phyloP scores from a whole-genome alignment of 352 stramenopile genomes.

The Phytophthora macrochlamydospora region DNA sequence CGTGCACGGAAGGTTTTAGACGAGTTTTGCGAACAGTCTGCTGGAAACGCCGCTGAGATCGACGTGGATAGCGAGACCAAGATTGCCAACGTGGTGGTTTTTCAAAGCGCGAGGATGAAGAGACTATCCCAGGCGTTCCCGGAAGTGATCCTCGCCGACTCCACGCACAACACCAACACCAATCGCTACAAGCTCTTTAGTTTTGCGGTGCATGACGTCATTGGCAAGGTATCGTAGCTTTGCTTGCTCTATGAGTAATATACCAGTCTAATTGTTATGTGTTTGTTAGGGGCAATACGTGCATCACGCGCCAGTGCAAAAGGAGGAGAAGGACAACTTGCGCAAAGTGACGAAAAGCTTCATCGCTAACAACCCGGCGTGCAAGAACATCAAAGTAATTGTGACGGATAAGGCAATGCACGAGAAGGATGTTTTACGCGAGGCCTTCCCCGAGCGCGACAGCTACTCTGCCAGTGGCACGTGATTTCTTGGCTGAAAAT shows the following conservation, averaged over 20 bases:
- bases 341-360: no score
- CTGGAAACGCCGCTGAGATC: neutral
- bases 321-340: no score
- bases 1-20: neutral
- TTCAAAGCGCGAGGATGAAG: conserved; percentile 1
- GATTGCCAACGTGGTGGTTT: neutral
- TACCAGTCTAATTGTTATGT: no score
- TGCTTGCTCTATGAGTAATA: neutral
- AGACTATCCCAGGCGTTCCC: conserved; percentile 2
- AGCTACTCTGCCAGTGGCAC: no score
- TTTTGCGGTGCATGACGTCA: conserved; percentile 5
- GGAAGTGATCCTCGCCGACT: neutral
- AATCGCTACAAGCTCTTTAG: conserved; percentile 11
- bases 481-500: no score
- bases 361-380: no score
- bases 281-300: no score
- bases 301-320: no score
- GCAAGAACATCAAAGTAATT: no score
- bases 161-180: conserved; percentile 1
- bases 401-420: no score
- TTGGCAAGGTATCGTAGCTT: neutral
- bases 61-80: neutral
- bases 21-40: neutral
- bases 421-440: no score
- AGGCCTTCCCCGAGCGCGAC: no score